Percentiles rank a stretch among this genome's conserved stretches.
These are phyloP conservation scores for Nemophila menziesii DNA, from an alignment of 257 asterid genomes.

Conservation along the genomic window DNA sequence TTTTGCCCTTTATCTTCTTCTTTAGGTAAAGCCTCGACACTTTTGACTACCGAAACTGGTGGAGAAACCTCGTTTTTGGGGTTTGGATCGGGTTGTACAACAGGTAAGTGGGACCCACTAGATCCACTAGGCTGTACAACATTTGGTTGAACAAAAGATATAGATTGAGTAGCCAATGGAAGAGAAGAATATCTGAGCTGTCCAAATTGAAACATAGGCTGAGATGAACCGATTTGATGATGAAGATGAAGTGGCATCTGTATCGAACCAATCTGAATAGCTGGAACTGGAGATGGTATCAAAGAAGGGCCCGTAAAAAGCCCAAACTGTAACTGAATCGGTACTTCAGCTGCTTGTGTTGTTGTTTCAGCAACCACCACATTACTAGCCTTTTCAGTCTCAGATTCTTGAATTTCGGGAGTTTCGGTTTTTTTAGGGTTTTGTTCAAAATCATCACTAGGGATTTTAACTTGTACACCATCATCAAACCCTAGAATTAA, in stretches of 20 bases:
- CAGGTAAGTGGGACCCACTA: constrained; percentile 31
- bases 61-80: constrained; percentile 18
- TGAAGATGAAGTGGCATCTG: constrained; percentile 95
- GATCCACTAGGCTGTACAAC: constrained; percentile 34
- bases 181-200: constrained; percentile 60
- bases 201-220: constrained; percentile 76
- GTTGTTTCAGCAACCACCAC: constrained; percentile 27
- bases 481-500: constrained; percentile 84
- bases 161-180: constrained; percentile 44
- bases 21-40: constrained; percentile 19
- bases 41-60: constrained; percentile 23
- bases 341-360: constrained; percentile 34
- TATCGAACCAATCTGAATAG: constrained; percentile 97
- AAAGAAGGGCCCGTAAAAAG: constrained; percentile 88
- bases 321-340: constrained; percentile 88
- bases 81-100: constrained; percentile 30
- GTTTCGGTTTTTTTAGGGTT: constrained; percentile 32
- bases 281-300: constrained; percentile 86
- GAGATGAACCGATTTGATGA: constrained; percentile 66
- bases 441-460: constrained; percentile 68
- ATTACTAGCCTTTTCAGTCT: constrained; percentile 23
- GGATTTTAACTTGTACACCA: constrained; percentile 85
- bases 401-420: constrained; percentile 35
- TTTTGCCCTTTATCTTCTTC: constrained; percentile 30
- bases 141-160: constrained; percentile 57